Percentiles rank a stretch among this genome's conserved stretches.
Conservation (phyloP, 192 early-diverging fungal genomes). For the Coemansia sp. region DNA sequence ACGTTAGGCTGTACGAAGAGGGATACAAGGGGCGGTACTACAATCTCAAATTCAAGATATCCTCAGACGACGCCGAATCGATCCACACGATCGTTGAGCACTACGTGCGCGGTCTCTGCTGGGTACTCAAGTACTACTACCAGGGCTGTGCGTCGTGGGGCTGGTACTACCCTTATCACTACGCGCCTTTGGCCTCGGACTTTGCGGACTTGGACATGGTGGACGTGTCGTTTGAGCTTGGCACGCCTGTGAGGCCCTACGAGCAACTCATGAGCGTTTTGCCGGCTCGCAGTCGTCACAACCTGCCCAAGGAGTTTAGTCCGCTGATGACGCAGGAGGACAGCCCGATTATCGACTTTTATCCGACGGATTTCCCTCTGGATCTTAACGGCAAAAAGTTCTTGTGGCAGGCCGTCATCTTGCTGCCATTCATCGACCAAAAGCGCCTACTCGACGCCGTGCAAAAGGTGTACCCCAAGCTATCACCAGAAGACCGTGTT, state of each 20-base stretch:
- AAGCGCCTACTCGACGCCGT: slow-evolving; percentile 75
- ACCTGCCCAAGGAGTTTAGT: slow-evolving; percentile 65
- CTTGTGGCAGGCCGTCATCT: slow-evolving; percentile 91
- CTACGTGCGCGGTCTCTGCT: slow-evolving; percentile 97
- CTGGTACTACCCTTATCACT: slow-evolving; percentile 99
- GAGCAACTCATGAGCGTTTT: slow-evolving; percentile 98
- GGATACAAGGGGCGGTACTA: slow-evolving; percentile 81
- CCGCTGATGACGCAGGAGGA: slow-evolving; percentile 79
- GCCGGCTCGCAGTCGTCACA: slow-evolving; percentile 70
- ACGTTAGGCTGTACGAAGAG: slow-evolving; percentile 71
- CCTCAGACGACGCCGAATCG: slow-evolving; percentile 60
- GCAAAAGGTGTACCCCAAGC: slow-evolving; percentile 61
- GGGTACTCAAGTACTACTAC: slow-evolving; percentile 97
- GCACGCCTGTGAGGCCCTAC: slow-evolving; percentile 84
- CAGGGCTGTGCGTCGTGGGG: slow-evolving; percentile 92
- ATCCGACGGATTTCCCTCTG: slow-evolving; percentile 86
- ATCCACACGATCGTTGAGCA: slow-evolving; percentile 63
- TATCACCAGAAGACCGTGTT: slow-evolving; percentile 71
- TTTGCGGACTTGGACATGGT: slow-evolving; percentile 75
- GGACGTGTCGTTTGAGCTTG: slow-evolving; percentile 79
- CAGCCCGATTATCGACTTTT: slow-evolving; percentile 95
- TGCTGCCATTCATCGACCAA: slow-evolving; percentile 96
- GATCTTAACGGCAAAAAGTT: slow-evolving; percentile 97
- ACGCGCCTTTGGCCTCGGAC: slow-evolving; percentile 87
- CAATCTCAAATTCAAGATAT: slow-evolving; percentile 65